Conservation (phyloP, 495 filamentous ascomycete species). For the Chaetomium fimeti region DNA sequence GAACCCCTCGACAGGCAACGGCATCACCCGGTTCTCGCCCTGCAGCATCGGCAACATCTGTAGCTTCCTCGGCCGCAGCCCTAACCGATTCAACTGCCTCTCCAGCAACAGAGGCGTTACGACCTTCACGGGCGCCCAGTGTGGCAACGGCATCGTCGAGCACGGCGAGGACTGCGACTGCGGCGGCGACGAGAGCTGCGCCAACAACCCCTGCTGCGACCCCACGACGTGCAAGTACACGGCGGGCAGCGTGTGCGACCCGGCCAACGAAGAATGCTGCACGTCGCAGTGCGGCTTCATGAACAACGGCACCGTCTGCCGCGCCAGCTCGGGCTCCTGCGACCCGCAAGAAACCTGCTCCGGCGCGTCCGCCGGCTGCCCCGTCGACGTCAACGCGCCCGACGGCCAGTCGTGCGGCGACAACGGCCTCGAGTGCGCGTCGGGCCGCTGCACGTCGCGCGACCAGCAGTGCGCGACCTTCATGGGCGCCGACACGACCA, state of each 20-base stretch:
- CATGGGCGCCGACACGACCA: constrained; percentile 84
- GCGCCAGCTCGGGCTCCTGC: constrained; percentile 71
- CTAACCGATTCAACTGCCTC: constrained; percentile 73
- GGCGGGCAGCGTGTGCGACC: constrained; percentile 73
- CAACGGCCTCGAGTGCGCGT: constrained; percentile 70
- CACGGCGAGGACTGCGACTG: constrained; percentile 94
- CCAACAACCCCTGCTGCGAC: constrained; percentile 77
- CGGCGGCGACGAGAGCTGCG: constrained; percentile 71
- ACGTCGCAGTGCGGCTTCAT: constrained; percentile 67
- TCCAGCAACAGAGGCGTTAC: constrained; percentile 76
- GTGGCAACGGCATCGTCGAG: constrained; percentile 97
- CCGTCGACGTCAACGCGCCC: constrained; percentile 61
- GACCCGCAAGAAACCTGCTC: constrained; percentile 82
- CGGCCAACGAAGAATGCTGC: constrained; percentile 91
- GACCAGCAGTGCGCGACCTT: constrained; percentile 85
- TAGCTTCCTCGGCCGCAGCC: constrained; percentile 78
- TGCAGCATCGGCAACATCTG: constrained; percentile 95
- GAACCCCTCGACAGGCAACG: constrained; percentile 79
- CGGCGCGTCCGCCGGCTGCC: constrained; percentile 71
- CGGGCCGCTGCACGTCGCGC: constrained; percentile 91
- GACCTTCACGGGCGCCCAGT: constrained; percentile 84
- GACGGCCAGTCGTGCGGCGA: constrained; percentile 70
- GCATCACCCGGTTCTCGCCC: constrained; percentile 75
- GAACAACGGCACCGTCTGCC: constrained; percentile 67
- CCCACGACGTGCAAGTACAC: constrained; percentile 86